Evolutionary conservation across 2,329 filamentous ascomycete species (phyloP), one percentile per base, ranked within the genome.

Genomic region (Colletotrichum coccodes): DNA sequence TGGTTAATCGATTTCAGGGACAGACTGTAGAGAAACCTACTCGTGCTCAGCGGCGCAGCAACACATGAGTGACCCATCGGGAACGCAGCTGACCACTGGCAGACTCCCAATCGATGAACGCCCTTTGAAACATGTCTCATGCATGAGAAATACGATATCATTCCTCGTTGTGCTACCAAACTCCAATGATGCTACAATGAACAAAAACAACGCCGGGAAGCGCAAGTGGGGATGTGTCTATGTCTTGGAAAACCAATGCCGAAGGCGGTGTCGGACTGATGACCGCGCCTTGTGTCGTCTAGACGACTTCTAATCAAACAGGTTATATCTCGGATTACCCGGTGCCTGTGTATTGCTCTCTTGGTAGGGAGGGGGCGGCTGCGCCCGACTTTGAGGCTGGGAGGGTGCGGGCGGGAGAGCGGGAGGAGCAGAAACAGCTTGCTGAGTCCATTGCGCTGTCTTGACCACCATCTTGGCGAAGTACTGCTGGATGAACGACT

Each of bases 401-500:
- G 66, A 62, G 6, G 64, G 57, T 3, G 64, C 44, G 1, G 50
- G 44, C 16, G 67, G 50, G 18, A 70, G 67, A 58, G 64, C 63
- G 26, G 57, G 49, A 7, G 49, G 56, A 9, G 18, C 46, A 34
- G 49, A n/a, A 11, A n/a, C 60, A 26, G 60, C 36, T 42, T 68
- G 63, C 34, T 68, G 63, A n/a, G 69, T 70, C 81, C 81, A 83
- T 58, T 76, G 71, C 14, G 79, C 78, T 34, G 87, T 82, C 78
- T 87, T 89, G 38, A 79, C 75, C 75, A 92, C 86, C 84, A 95
- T 90, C 76, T 88, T 90, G 23, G 86, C 81, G 77, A 95, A 94
- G 79, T 94, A 95, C 75, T 93, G 88, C 69, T 92, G 89, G 60
- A 94, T 90, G 74, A 95, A 93, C 18, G 91, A 91, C 81, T 95